A percentile compares a stretch with the other conserved stretches of the same genome.
These are phyloP conservation scores for Carex arenaria DNA, from an alignment of 202 grass and related monocot species.

Conservation along the genomic window DNA sequence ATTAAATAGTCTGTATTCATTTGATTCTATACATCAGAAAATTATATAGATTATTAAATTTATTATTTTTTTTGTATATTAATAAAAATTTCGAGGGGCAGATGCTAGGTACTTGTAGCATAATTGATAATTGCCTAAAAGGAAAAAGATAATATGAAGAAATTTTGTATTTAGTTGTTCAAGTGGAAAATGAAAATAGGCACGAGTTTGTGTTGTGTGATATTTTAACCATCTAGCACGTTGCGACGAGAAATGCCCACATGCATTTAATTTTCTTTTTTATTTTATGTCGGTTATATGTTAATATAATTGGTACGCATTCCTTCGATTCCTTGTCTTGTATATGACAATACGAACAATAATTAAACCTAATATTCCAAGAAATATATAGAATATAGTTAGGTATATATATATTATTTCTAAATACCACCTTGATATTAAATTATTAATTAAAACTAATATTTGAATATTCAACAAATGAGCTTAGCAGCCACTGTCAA, in stretches of 20 bases:
- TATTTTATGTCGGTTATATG: neutral
- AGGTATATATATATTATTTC: too few relatives aligned
- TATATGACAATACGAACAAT: neutral
- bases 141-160: neutral
- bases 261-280: neutral
- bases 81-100: too few relatives aligned
- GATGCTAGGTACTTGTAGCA: neutral
- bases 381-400: conserved; percentile 1
- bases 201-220: neutral
- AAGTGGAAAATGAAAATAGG: neutral
- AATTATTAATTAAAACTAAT: too few relatives aligned
- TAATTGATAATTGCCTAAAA: neutral
- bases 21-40: too few relatives aligned
- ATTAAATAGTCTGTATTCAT: too few relatives aligned
- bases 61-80: too few relatives aligned
- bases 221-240: neutral
- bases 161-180: neutral
- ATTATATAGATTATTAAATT: too few relatives aligned
- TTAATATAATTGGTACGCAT: neutral
- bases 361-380: neutral
- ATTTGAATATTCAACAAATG: too few relatives aligned
- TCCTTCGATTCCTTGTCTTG: neutral
- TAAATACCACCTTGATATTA: too few relatives aligned
- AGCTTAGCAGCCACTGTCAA: too few relatives aligned
- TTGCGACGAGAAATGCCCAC: neutral